phyloP scores from a whole-genome alignment of 1,284 basidiomycete species.

The Phellopilus nigrolimitatus region DNA sequence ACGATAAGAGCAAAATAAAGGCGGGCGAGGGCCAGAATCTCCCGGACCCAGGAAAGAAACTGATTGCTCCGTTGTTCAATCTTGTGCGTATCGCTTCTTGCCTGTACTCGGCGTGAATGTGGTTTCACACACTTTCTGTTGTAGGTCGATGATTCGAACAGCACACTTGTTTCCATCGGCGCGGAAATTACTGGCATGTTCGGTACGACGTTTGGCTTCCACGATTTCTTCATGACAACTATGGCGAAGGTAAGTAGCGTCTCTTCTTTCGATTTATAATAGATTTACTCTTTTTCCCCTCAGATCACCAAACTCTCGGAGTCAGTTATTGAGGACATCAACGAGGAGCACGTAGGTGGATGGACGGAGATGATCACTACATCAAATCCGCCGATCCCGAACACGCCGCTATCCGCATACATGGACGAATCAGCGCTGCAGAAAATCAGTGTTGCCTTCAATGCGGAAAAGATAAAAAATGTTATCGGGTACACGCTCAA shows the following conservation, averaged over 20 bases:
- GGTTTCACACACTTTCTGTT: background rate
- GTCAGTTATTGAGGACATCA: conserved; percentile 73
- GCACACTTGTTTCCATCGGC: conserved; percentile 73
- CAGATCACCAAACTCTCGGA: conserved; percentile 57
- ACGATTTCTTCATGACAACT: conserved; percentile 68
- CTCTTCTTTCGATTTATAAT: background rate
- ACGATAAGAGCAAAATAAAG: conserved; percentile 61
- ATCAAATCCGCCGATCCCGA: conserved; percentile 70
- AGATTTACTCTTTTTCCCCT: conserved; percentile 19
- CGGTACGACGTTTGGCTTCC: conserved; percentile 82
- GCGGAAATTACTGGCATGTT: conserved; percentile 71
- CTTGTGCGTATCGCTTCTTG: conserved; percentile 42
- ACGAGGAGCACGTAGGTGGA: conserved; percentile 79
- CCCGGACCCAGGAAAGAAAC: conserved; percentile 48
- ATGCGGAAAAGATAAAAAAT: conserved; percentile 67
- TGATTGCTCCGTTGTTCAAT: conserved; percentile 78
- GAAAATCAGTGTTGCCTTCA: conserved; percentile 62
- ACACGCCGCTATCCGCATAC: conserved; percentile 77
- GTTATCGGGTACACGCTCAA: conserved; percentile 68
- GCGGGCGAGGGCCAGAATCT: conserved; percentile 53
- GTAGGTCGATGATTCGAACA: conserved; percentile 77
- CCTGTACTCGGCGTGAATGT: background rate
- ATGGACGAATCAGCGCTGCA: conserved; percentile 72
- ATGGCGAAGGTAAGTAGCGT: conserved; percentile 51
- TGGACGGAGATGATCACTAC: conserved; percentile 82